Conservation (phyloP, 805 yeast species). For the Scheffersomyces coipomensis region DNA sequence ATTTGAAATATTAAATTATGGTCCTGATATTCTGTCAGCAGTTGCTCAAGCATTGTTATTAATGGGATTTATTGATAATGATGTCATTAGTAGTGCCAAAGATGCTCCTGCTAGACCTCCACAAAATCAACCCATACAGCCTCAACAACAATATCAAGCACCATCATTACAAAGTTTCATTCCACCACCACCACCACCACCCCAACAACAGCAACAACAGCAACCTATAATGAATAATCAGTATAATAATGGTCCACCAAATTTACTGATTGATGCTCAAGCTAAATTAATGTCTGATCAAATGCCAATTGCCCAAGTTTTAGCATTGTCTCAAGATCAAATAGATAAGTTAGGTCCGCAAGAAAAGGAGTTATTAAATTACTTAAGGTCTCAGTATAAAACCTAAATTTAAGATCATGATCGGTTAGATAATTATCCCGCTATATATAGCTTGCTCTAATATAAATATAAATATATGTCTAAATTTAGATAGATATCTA, state of each 20-base stretch:
- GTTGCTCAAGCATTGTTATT: conserved; percentile 72
- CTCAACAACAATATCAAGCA: conserved; percentile 5
- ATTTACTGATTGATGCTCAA: conserved; percentile 46
- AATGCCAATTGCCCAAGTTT: conserved; percentile 51
- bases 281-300: conserved; percentile 54
- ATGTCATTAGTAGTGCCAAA: conserved; percentile 59
- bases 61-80: conserved; percentile 74
- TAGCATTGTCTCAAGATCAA: conserved; percentile 49
- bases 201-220: background rate
- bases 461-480: too few relatives aligned
- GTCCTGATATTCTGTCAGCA: conserved; percentile 59
- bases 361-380: conserved; percentile 54
- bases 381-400: conserved; percentile 52
- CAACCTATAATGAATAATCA: background rate
- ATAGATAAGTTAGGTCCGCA: conserved; percentile 49
- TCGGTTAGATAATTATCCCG: too few relatives aligned
- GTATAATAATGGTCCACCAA: background rate
- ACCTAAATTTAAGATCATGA: too few relatives aligned
- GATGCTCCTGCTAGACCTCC: conserved; percentile 1
- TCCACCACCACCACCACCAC: background rate
- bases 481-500: too few relatives aligned
- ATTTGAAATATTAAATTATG: conserved; percentile 49
- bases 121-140: conserved; percentile 10
- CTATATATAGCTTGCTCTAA: too few relatives aligned
- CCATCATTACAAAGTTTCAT: conserved; percentile 40